These are phyloP conservation scores for Fusarium austroafricanum DNA, from an alignment of 2,329 filamentous ascomycete species.

Conservation along the genomic window DNA sequence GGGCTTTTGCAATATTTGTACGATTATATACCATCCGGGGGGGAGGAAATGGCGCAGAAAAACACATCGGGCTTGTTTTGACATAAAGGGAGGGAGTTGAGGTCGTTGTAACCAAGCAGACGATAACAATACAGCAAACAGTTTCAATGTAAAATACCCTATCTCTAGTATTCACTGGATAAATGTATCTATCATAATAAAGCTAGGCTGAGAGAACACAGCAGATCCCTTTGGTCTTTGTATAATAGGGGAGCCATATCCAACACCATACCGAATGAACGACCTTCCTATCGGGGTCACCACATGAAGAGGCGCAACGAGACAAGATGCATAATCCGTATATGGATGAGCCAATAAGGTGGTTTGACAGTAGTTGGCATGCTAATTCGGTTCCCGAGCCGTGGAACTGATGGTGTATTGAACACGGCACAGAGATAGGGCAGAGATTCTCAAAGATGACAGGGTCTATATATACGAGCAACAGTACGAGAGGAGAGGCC, in stretches of 20 bases:
- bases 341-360: neutral
- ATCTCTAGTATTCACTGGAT: neutral
- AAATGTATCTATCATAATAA: too few relatives aligned
- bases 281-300: too few relatives aligned
- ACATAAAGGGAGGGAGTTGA: conserved; percentile 27
- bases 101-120: conserved; percentile 19
- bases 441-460: neutral
- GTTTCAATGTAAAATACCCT: conserved; percentile 4
- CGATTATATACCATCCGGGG: conserved; percentile 40
- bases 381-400: neutral
- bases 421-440: neutral
- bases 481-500: neutral
- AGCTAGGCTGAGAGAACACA: too few relatives aligned
- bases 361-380: neutral
- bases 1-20: conserved; percentile 28
- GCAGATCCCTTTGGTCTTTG: too few relatives aligned
- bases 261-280: too few relatives aligned
- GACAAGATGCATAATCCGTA: too few relatives aligned
- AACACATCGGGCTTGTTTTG: conserved; percentile 30
- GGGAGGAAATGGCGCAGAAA: conserved; percentile 37
- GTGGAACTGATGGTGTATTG: neutral
- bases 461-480: neutral
- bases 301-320: too few relatives aligned
- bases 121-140: conserved; percentile 13
- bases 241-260: too few relatives aligned